Conservation (phyloP, 768 basidiomycete species). For the Tulasnella sp. region DNA sequence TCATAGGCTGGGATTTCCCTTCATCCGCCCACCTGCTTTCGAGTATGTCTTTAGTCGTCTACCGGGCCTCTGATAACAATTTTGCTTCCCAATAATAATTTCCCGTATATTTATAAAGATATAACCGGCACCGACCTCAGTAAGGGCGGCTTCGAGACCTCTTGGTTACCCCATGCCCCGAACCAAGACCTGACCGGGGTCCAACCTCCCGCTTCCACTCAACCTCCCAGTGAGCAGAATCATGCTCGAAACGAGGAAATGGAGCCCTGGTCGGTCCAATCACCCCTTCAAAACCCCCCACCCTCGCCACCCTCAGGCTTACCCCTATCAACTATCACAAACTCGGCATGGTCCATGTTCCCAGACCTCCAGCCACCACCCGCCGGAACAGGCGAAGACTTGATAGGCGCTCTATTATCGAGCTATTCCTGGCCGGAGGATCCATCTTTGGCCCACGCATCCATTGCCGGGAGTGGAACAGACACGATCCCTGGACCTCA, state of each 20-base stretch:
- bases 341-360: background rate
- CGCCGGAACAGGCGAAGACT: too few relatives aligned
- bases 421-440: too few relatives aligned
- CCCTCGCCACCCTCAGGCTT: background rate
- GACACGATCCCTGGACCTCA: too few relatives aligned
- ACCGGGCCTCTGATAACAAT: background rate
- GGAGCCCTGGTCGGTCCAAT: background rate
- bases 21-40: background rate
- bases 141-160: background rate
- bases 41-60: background rate
- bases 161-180: background rate
- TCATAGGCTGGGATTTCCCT: background rate
- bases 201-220: background rate
- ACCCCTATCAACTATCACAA: background rate
- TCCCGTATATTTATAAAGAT: background rate
- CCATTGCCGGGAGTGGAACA: too few relatives aligned
- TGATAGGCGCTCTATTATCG: too few relatives aligned
- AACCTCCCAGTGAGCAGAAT: background rate
- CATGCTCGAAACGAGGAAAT: background rate
- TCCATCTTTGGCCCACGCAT: too few relatives aligned
- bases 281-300: background rate
- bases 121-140: background rate
- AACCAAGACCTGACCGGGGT: background rate
- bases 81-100: background rate
- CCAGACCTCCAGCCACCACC: too few relatives aligned